Percentiles rank a stretch among this genome's conserved stretches.
Evolutionary conservation across 345 rosid genomes (phyloP).

Genomic region (Linum trigynum): DNA sequence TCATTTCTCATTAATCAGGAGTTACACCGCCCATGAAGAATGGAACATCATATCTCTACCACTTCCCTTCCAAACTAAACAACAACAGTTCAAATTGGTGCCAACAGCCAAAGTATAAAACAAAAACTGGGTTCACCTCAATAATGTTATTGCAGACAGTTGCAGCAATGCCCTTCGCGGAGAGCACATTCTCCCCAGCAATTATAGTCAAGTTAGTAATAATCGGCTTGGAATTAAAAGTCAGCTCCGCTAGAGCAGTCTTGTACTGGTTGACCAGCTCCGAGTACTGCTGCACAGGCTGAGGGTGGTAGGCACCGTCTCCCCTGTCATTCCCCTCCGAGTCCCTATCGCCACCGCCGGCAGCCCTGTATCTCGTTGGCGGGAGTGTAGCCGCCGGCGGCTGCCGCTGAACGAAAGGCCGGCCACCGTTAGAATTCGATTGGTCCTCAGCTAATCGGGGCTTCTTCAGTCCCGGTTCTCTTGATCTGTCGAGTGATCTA

Average conservation of each 20-base stretch:
- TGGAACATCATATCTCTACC: neutral
- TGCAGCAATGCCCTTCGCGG: slow-evolving; percentile 72
- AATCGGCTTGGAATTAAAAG: slow-evolving; percentile 94
- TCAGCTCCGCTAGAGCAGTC: slow-evolving; percentile 83
- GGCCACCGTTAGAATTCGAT: slow-evolving; percentile 22
- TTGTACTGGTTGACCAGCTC: slow-evolving; percentile 90
- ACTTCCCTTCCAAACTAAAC: neutral
- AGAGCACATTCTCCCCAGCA: slow-evolving; percentile 85
- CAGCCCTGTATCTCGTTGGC: slow-evolving; percentile 23
- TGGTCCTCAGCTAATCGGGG: slow-evolving; percentile 55
- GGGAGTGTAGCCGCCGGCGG: slow-evolving; percentile 15
- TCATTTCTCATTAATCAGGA: slow-evolving; percentile 37
- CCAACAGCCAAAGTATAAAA: slow-evolving; percentile 25
- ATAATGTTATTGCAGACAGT: slow-evolving; percentile 76
- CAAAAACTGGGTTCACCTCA: slow-evolving; percentile 80
- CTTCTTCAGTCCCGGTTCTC: slow-evolving; percentile 62
- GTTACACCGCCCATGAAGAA: slow-evolving; percentile 20
- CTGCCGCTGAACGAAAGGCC: slow-evolving; percentile 42
- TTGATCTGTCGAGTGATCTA: slow-evolving; percentile 74
- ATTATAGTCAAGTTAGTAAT: slow-evolving; percentile 92
- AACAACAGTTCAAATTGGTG: slow-evolving; percentile 18
- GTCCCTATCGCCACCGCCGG: slow-evolving; percentile 27
- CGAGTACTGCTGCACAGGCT: slow-evolving; percentile 51
- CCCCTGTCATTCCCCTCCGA: slow-evolving; percentile 36
- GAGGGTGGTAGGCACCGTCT: slow-evolving; percentile 67